Percentiles rank a stretch among this genome's conserved stretches.
Conservation (phyloP, 2,329 filamentous ascomycete genomes). For the Botrytis byssoidea region DNA sequence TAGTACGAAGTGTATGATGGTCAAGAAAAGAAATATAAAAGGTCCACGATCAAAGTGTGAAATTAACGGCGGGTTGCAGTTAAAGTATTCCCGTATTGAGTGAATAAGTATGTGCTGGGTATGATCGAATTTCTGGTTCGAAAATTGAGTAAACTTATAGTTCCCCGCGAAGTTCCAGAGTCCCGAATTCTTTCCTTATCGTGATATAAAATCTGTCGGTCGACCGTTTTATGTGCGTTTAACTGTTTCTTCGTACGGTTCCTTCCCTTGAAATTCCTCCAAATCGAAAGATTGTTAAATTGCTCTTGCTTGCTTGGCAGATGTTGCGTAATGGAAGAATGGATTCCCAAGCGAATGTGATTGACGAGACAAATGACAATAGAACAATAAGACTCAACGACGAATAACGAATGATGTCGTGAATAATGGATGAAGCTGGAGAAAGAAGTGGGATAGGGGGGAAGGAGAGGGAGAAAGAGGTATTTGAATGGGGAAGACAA, state of each 20-base stretch:
- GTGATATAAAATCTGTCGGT: background rate
- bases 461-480: background rate
- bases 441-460: background rate
- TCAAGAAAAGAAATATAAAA: background rate
- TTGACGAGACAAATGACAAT: background rate
- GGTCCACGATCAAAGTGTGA: background rate
- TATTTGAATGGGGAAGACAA: slow-evolving; percentile 4
- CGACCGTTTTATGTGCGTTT: background rate
- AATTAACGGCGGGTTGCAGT: background rate
- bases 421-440: background rate
- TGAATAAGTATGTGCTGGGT: background rate
- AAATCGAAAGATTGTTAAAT: background rate
- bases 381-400: background rate
- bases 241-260: background rate
- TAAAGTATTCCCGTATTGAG: background rate
- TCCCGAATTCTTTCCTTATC: background rate
- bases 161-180: background rate
- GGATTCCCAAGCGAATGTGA: background rate
- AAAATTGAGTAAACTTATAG: background rate
- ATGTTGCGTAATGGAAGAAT: background rate
- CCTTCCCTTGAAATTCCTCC: background rate
- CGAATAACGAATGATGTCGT: slow-evolving; percentile 10
- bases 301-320: background rate
- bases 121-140: background rate
- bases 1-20: background rate